Conservation (phyloP, 2,329 filamentous ascomycete genomes). For the Exophiala sp. region DNA sequence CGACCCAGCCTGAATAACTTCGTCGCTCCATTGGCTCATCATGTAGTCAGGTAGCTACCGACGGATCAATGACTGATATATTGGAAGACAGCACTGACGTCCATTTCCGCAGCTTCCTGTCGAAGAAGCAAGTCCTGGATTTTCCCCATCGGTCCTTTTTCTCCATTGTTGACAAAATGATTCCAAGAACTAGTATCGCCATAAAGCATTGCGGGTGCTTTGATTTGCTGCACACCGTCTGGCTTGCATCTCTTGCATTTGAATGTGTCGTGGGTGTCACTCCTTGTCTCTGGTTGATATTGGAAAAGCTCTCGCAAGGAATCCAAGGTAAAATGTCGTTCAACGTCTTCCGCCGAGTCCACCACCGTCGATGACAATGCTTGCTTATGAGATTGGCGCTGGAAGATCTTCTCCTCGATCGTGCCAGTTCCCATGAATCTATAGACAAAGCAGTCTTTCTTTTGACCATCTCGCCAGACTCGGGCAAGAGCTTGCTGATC, state of each 20-base stretch:
- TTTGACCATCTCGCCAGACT: conserved; percentile 98
- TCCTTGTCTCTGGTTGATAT: conserved; percentile 77
- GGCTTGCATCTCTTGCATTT: conserved; percentile 94
- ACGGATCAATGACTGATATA: conserved; percentile 79
- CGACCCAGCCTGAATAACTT: not conserved
- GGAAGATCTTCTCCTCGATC: conserved; percentile 99
- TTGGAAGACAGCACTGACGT: conserved; percentile 94
- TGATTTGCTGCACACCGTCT: conserved; percentile 81
- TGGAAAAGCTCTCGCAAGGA: conserved; percentile 90
- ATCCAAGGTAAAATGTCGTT: conserved; percentile 91
- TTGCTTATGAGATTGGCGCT: conserved; percentile 97
- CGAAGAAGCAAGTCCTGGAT: conserved; percentile 90
- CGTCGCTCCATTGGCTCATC: not conserved
- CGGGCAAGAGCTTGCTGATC: conserved; percentile 95
- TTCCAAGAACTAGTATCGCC: conserved; percentile 99
- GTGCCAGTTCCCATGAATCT: conserved; percentile 98
- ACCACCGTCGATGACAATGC: conserved; percentile 94
- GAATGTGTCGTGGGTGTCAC: conserved; percentile 97
- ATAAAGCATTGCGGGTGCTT: conserved; percentile 91
- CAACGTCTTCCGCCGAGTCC: conserved; percentile 93
- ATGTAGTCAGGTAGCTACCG: not conserved
- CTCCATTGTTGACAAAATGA: conserved; percentile 79
- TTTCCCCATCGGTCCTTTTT: conserved; percentile 62
- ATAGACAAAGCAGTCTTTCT: conserved; percentile 99
- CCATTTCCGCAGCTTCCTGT: conserved; percentile 73